These are phyloP conservation scores for Jatropha podagrica DNA, from an alignment of 441 rosid genomes.

Conservation along the genomic window DNA sequence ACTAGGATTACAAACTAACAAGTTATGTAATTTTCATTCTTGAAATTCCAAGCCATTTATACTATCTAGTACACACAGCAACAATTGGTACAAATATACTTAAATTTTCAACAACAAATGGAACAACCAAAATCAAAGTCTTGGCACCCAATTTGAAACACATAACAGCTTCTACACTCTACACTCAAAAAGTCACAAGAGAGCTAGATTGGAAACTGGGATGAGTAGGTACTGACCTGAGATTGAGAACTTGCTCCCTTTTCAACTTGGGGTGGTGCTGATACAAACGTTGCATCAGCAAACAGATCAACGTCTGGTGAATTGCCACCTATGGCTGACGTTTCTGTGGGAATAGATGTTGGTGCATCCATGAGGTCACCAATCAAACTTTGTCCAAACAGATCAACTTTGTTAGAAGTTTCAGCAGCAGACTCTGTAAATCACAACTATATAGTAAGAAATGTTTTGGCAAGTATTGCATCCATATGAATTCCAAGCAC, in stretches of 20 bases:
- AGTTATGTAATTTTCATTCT: not conserved
- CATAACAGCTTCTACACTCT: not conserved
- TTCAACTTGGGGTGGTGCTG: slow-evolving; percentile 62
- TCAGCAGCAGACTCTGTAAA: slow-evolving; percentile 63
- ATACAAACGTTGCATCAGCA: slow-evolving; percentile 92
- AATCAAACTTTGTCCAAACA: slow-evolving; percentile 72
- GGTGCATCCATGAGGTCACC: slow-evolving; percentile 81
- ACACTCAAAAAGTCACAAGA: slow-evolving; percentile 5
- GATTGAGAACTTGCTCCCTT: slow-evolving; percentile 44
- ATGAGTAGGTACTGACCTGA: slow-evolving; percentile 47
- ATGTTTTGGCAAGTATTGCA: not conserved
- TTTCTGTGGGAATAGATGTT: slow-evolving; percentile 51
- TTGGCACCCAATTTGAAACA: not conserved
- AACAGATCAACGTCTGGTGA: slow-evolving; percentile 76
- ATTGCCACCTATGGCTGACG: slow-evolving; percentile 44
- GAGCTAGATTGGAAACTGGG: slow-evolving; percentile 8
- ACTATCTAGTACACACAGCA: not conserved
- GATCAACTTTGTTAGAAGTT: slow-evolving; percentile 70
- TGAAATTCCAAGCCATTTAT: not conserved
- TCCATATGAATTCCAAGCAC: not conserved
- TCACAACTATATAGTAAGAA: slow-evolving; percentile 13
- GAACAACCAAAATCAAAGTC: not conserved
- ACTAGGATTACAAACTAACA: not conserved
- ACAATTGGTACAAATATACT: not conserved
- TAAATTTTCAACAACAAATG: not conserved